Evolutionary conservation across 768 basidiomycete genomes (phyloP), one percentile per base, ranked within the genome.

Genomic region (Phallus indusiatus): DNA sequence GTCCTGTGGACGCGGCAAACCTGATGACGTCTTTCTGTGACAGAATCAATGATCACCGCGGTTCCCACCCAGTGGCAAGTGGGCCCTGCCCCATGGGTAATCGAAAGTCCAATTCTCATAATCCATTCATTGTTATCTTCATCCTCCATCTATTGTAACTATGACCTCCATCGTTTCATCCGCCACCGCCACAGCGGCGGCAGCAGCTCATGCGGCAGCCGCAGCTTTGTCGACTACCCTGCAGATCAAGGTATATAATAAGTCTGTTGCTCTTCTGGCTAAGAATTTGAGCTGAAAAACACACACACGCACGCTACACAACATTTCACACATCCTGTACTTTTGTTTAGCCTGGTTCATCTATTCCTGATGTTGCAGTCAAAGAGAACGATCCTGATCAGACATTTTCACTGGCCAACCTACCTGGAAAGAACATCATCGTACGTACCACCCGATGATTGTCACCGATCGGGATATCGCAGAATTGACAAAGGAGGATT

Each of bases 391-490:
- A 77, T 18, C 74, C 84, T 0, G 74, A 76, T 50, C 10, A 50
- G 10, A 49, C 74, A 1, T 68, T 69, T 37, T 69, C 72, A 3
- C 71, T 86, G 47, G 73, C 73, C 55, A 5, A 35, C 16, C 69
- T 85, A 46, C 73, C 69, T 9, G 85, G 85, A 21, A 84, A 80
- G 72, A 84, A 82, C 64, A 67, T 86, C 66, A 78, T 88, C 59
- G 85, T 86, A 64, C 49, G 80, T 75, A 34, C 18, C 28, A 35
- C n/a, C n/a, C n/a, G n/a, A n/a, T n/a, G 17, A 35, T 24, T 35
- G 16, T 17, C 9, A 55, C n/a, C 5, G 37, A 35, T 14, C 16
- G 20, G 22, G 20, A 10, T 17, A 14, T 9, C 47, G 1, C 14
- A 53, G 18, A 7, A 47, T 49, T 17, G 18, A 42, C 8, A 54